Conservation (phyloP, 441 rosid genomes). For the Pelargonium exstipulatum region DNA sequence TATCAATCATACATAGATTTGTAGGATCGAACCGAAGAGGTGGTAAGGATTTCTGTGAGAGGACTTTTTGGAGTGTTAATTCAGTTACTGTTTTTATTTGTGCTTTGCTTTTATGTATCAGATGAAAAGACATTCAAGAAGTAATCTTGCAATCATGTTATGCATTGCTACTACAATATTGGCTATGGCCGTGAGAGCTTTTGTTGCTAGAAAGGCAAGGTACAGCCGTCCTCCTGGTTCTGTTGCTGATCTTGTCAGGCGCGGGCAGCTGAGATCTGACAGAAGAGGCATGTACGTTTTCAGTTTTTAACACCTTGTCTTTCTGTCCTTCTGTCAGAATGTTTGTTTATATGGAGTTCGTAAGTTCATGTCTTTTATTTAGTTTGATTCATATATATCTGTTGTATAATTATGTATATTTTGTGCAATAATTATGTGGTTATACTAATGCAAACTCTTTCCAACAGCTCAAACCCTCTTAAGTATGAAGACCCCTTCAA, state of each 20-base stretch:
- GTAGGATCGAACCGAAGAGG: background rate
- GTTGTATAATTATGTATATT: background rate
- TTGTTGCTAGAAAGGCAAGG: slow-evolving; percentile 41
- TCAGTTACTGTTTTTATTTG: background rate
- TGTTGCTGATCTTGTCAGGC: slow-evolving; percentile 91
- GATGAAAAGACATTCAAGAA: slow-evolving; percentile 41
- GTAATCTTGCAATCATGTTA: slow-evolving; percentile 41
- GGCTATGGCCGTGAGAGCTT: slow-evolving; percentile 43
- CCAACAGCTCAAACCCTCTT: slow-evolving; percentile 62
- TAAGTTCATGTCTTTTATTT: background rate
- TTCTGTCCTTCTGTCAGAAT: background rate
- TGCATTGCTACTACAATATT: slow-evolving; percentile 47
- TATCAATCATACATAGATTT: background rate
- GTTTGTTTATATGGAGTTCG: background rate
- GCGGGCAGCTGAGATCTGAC: slow-evolving; percentile 92
- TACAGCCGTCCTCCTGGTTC: slow-evolving; percentile 50
- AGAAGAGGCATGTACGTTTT: slow-evolving; percentile 99
- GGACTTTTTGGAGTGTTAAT: background rate
- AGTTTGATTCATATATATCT: background rate
- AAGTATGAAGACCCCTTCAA: slow-evolving; percentile 90
- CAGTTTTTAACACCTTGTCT: slow-evolving; percentile 18
- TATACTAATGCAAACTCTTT: slow-evolving; percentile 11
- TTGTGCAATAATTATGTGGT: background rate
- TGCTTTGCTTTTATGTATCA: slow-evolving; percentile 24
- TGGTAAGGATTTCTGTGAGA: background rate